These are phyloP conservation scores for Skeletonema potamos DNA, from an alignment of 108 stramenopile species.

Conservation along the genomic window DNA sequence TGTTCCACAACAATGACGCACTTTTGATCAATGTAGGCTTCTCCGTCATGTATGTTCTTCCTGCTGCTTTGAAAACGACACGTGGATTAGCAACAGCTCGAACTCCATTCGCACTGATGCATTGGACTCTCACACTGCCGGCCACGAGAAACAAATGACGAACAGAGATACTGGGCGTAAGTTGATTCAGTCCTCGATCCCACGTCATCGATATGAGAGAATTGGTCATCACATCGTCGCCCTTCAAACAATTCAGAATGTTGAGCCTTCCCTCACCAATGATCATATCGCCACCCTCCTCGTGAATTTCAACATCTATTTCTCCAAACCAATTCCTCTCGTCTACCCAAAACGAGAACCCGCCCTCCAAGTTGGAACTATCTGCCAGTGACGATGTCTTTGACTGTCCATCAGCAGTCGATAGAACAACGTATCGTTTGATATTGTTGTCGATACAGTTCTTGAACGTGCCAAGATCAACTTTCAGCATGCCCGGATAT, in stretches of 20 bases:
- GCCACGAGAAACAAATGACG: constrained; percentile 57
- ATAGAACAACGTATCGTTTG: not conserved
- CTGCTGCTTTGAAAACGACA: constrained; percentile 34
- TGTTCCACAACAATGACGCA: constrained; percentile 33
- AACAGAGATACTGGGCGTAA: constrained; percentile 20
- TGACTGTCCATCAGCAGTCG: constrained; percentile 28
- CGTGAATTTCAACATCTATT: constrained; percentile 9
- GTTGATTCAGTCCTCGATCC: not conserved
- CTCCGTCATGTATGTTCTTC: constrained; percentile 36
- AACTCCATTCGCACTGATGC: constrained; percentile 41
- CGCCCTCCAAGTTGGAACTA: not conserved
- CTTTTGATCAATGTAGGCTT: not conserved
- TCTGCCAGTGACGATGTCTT: not conserved
- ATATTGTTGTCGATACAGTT: not conserved
- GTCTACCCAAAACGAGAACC: constrained; percentile 24
- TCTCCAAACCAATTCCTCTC: constrained; percentile 28
- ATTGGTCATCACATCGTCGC: not conserved
- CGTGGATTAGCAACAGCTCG: constrained; percentile 15
- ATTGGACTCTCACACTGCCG: constrained; percentile 45
- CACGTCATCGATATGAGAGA: constrained; percentile 10
- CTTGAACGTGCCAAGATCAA: not conserved
- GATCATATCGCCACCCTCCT: not conserved
- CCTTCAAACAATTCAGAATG: constrained; percentile 14
- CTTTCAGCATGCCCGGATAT: constrained; percentile 52
- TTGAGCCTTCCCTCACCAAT: constrained; percentile 9